A percentile compares a stretch with the other conserved stretches of the same genome.
Evolutionary conservation across 345 rosid species (phyloP).

Genomic region (Linum tenue): DNA sequence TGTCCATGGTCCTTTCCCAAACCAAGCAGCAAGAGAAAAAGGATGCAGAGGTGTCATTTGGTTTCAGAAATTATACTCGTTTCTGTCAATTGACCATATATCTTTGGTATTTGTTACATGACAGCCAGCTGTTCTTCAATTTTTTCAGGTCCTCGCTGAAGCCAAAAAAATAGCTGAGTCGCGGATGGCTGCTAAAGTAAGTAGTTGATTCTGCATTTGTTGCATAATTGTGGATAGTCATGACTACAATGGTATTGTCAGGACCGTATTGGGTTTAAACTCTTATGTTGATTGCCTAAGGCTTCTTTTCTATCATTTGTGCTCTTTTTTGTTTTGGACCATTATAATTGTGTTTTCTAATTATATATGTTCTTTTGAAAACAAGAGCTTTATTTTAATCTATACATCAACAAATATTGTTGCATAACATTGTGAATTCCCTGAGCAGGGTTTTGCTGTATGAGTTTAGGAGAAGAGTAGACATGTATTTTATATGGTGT

Average conservation of each 20-base stretch:
- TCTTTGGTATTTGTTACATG: not conserved
- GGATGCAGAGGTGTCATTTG: slow-evolving; percentile 62
- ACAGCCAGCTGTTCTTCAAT: not conserved
- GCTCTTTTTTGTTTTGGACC: not conserved
- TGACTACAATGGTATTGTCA: not conserved
- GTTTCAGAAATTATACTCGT: not conserved
- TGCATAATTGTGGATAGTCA: not conserved
- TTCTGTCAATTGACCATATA: not conserved
- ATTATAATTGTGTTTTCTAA: too few species aligned
- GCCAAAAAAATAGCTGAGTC: slow-evolving; percentile 77
- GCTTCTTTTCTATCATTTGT: not conserved
- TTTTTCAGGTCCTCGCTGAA: slow-evolving; percentile 75
- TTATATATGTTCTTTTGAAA: not conserved
- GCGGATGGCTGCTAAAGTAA: slow-evolving; percentile 64
- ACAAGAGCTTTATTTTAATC: not conserved
- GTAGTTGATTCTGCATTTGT: slow-evolving; percentile 12
- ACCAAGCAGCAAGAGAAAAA: slow-evolving; percentile 91
- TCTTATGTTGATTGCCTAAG: not conserved
- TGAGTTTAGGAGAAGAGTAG: too few species aligned
- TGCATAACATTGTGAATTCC: too few species aligned
- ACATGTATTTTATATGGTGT: too few species aligned
- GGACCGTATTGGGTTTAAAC: not conserved
- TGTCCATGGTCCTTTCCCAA: slow-evolving; percentile 88
- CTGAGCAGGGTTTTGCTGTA: too few species aligned
- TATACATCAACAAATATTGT: too few species aligned